phyloP scores from a whole-genome alignment of 116 monocot genomes.

The Zostera marina region DNA sequence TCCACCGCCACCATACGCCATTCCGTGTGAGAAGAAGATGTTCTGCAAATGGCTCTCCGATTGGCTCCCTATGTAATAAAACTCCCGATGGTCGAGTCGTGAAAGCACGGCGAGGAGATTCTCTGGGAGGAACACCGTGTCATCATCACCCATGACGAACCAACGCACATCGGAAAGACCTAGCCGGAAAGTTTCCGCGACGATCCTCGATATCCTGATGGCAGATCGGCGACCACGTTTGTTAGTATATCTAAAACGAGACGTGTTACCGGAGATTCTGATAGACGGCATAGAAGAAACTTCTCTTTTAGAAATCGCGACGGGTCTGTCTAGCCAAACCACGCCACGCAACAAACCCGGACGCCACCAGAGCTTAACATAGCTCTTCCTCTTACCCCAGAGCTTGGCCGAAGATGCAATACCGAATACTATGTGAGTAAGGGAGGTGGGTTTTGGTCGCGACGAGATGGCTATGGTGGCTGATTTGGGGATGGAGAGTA shows the following conservation, averaged over 20 bases:
- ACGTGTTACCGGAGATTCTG: slow-evolving; percentile 46
- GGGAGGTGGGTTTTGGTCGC: slow-evolving; percentile 9
- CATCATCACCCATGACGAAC: slow-evolving; percentile 98
- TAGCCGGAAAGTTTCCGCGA: slow-evolving; percentile 64
- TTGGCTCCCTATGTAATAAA: slow-evolving; percentile 66
- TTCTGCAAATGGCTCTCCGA: slow-evolving; percentile 92
- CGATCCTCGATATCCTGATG: slow-evolving; percentile 86
- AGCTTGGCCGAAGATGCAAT: slow-evolving; percentile 56
- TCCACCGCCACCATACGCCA: slow-evolving; percentile 94
- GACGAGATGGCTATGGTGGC: neutral
- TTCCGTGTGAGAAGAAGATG: slow-evolving; percentile 69
- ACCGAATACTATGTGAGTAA: slow-evolving; percentile 69
- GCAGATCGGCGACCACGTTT: slow-evolving; percentile 59
- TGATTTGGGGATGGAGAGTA: neutral
- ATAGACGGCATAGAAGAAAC: slow-evolving; percentile 1
- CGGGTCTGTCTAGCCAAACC: slow-evolving; percentile 78
- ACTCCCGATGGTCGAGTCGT: slow-evolving; percentile 56
- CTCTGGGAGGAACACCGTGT: slow-evolving; percentile 77
- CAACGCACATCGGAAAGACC: slow-evolving; percentile 38
- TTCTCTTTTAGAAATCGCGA: slow-evolving; percentile 7
- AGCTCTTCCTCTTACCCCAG: slow-evolving; percentile 53
- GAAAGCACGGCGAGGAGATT: slow-evolving; percentile 64
- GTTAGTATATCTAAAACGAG: slow-evolving; percentile 60
- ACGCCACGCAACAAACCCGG: slow-evolving; percentile 49
- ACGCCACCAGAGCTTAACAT: slow-evolving; percentile 80